phyloP scores from a whole-genome alignment of 1,284 basidiomycete genomes.

The Mycosarcoma mackinlayi region DNA sequence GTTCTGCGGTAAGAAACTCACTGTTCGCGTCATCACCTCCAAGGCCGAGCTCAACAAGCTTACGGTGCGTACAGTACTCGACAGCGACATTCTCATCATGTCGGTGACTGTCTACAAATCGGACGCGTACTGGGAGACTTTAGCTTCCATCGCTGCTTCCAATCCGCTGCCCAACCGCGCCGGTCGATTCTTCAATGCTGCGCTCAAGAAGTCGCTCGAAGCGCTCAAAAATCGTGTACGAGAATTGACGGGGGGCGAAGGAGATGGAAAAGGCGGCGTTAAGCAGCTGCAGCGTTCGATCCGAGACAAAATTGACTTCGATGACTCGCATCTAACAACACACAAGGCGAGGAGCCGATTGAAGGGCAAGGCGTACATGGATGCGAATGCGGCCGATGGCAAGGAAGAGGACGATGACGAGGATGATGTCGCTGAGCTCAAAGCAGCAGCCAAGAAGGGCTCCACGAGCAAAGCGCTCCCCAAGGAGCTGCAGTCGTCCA shows the following conservation, averaged over 20 bases:
- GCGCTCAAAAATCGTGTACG: slow-evolving; percentile 51
- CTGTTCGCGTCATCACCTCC: slow-evolving; percentile 78
- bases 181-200: slow-evolving; percentile 59
- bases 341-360: slow-evolving; percentile 47
- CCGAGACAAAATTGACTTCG: slow-evolving; percentile 40
- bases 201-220: slow-evolving; percentile 46
- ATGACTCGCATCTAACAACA: slow-evolving; percentile 47
- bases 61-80: slow-evolving; percentile 80
- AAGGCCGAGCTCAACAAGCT: slow-evolving; percentile 79
- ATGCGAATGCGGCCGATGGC: slow-evolving; percentile 68
- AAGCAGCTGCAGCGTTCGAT: slow-evolving; percentile 28
- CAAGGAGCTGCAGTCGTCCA: slow-evolving; percentile 43
- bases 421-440: slow-evolving; percentile 66
- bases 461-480: slow-evolving; percentile 61
- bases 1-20: slow-evolving; percentile 78
- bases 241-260: slow-evolving; percentile 36
- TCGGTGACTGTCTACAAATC: slow-evolving; percentile 84
- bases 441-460: slow-evolving; percentile 62
- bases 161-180: slow-evolving; percentile 51
- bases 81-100: slow-evolving; percentile 87
- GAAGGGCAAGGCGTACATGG: slow-evolving; percentile 50
- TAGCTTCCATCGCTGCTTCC: slow-evolving; percentile 46
- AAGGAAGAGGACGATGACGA: slow-evolving; percentile 70
- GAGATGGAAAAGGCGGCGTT: slow-evolving; percentile 12
- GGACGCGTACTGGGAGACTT: slow-evolving; percentile 59